These are phyloP conservation scores for Linnemannia elongata DNA, from an alignment of 192 early-diverging fungal genomes.

Conservation along the genomic window DNA sequence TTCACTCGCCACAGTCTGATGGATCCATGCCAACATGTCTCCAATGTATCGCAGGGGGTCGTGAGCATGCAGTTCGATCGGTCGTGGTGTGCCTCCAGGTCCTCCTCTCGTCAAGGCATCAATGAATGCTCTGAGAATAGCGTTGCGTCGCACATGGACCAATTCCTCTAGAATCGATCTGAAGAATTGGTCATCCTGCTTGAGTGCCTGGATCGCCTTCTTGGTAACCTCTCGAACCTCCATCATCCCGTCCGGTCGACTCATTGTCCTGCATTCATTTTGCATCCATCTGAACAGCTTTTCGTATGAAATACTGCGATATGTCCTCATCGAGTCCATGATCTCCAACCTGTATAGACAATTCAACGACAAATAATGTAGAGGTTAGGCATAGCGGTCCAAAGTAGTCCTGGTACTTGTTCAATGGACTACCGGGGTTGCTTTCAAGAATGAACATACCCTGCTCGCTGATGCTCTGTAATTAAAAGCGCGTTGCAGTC, in stretches of 20 bases:
- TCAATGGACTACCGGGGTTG: background rate
- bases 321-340: slow-evolving; percentile 77
- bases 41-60: slow-evolving; percentile 94
- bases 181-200: slow-evolving; percentile 80
- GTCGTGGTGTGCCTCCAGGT: slow-evolving; percentile 81
- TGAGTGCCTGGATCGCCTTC: slow-evolving; percentile 76
- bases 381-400: background rate
- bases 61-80: slow-evolving; percentile 94
- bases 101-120: slow-evolving; percentile 84
- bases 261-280: slow-evolving; percentile 73
- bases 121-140: slow-evolving; percentile 77
- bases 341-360: slow-evolving; percentile 71
- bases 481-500: slow-evolving; percentile 82
- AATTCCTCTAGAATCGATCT: slow-evolving; percentile 83
- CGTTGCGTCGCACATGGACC: slow-evolving; percentile 73
- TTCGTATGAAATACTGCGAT: slow-evolving; percentile 82
- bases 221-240: slow-evolving; percentile 74
- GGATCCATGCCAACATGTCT: slow-evolving; percentile 97
- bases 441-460: slow-evolving; percentile 57
- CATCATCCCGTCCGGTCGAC: slow-evolving; percentile 70
- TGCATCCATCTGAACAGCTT: slow-evolving; percentile 85
- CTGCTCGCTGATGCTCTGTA: slow-evolving; percentile 81
- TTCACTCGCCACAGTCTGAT: slow-evolving; percentile 91
- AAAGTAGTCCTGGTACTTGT: too few species aligned
- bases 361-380: background rate